Base-by-base conservation (phyloP, 2,329 filamentous ascomycete species). In the Apiospora rasikravindrae region DNA sequence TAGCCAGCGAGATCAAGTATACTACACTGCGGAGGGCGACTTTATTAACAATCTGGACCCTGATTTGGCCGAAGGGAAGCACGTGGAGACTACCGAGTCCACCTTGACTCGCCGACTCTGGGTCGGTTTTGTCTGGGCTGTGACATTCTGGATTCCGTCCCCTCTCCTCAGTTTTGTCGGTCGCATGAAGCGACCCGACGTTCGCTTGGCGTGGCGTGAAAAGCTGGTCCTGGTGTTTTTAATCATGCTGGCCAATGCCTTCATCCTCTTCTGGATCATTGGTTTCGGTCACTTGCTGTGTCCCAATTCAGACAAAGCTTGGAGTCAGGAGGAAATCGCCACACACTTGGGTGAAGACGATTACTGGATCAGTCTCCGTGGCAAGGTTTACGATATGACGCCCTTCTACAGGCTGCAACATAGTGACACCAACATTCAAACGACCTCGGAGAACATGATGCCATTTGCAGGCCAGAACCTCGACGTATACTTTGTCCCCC, bases 171-270 rank as follows among this genome's bases (percentile, higher is more conserved):
- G 89, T n/a, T 92, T 88, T 73, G 79, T 98, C 72, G 96, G 96
- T 44, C 93, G 96, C 29, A 99, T 99, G 96, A 97, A 97, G 84
- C 92, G 96, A 71, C 96, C 95, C 1, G 96, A 99, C 83, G 94
- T 99, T 11, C 93, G 96, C 37, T 93, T 98, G 90, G 96, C 96
- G 0, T 99, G 96, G 96, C 90, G 96, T 82, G 96, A 99, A 80
- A 99, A 99, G 83, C 69, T 99, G 14, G 92, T 96, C 0, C 86
- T 99, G 14, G 91, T 95, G 67, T 86, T 93, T 72, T 78, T 98
- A 70, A 98, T 99, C 76, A 80, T 93, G 42, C 77, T 99, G 16
- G 83, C 97, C 76, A 99, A 99, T 82, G 94, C 81, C 51, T 79
- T 89, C 40, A 89, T 99, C 73, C 87, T 98, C 72, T 99, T 99